Evolutionary conservation across 2,329 filamentous ascomycete species (phyloP).

Genomic region (Neofusicoccum ribis): DNA sequence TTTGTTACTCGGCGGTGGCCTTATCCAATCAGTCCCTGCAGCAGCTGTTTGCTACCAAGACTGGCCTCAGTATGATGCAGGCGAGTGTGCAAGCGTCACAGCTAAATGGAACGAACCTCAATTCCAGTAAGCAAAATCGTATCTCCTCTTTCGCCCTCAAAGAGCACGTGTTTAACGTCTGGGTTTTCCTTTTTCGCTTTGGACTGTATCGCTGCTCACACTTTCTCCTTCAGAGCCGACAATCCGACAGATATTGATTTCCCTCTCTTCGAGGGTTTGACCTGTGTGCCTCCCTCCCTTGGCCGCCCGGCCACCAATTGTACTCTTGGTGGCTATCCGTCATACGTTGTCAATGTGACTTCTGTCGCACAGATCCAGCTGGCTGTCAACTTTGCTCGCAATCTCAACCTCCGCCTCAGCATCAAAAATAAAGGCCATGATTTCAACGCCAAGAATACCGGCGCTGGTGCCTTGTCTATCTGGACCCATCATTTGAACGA

Average conservation of each 20-base stretch:
- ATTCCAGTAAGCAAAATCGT: background rate
- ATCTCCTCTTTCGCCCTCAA: no score
- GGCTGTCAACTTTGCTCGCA: slow-evolving; percentile 30
- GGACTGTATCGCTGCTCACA: no score
- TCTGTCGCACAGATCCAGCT: slow-evolving; percentile 28
- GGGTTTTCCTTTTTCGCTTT: no score
- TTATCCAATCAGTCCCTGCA: slow-evolving; percentile 28
- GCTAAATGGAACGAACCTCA: background rate
- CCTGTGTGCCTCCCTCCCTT: background rate
- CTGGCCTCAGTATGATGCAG: background rate
- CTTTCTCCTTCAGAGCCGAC: background rate
- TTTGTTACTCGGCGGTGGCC: slow-evolving; percentile 24
- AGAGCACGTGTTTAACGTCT: no score
- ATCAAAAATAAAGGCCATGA: slow-evolving; percentile 42
- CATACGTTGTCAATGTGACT: slow-evolving; percentile 35
- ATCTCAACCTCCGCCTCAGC: slow-evolving; percentile 34
- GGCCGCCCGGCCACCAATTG: slow-evolving; percentile 25
- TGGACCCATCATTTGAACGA: slow-evolving; percentile 40
- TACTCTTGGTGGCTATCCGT: slow-evolving; percentile 28
- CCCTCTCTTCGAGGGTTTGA: slow-evolving; percentile 36
- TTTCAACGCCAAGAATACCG: slow-evolving; percentile 36
- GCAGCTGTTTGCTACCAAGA: slow-evolving; percentile 31
- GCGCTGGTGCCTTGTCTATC: slow-evolving; percentile 34
- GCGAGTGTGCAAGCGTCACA: background rate
- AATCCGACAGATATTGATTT: slow-evolving; percentile 18